Conservation (phyloP, 306 rosid genomes). For the Acacia crassicarpa region DNA sequence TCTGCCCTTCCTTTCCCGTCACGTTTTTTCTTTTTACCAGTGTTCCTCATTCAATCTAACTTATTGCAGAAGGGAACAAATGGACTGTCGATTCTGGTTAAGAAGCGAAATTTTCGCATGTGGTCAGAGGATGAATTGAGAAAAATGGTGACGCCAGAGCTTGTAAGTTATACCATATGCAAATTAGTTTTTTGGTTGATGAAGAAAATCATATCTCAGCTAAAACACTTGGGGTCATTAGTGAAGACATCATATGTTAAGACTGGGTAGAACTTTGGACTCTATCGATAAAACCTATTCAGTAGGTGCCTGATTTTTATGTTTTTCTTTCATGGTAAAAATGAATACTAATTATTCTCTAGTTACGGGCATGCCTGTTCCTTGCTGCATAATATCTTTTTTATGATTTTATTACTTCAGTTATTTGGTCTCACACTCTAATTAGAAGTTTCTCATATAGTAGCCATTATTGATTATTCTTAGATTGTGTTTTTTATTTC, state of each 20-base stretch:
- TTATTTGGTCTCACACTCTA: neutral
- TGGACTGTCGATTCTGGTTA: slow-evolving; percentile 79
- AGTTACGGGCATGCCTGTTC: slow-evolving; percentile 3
- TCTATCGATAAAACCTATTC: slow-evolving; percentile 1
- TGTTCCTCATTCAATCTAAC: slow-evolving; percentile 36
- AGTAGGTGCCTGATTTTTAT: neutral
- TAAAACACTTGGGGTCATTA: slow-evolving; percentile 20
- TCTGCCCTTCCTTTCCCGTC: neutral
- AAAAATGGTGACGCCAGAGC: slow-evolving; percentile 91
- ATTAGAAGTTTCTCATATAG: neutral
- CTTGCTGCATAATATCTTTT: neutral
- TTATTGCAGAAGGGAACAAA: slow-evolving; percentile 66
- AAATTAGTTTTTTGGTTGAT: slow-evolving; percentile 1
- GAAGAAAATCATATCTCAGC: slow-evolving; percentile 12
- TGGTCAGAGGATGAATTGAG: slow-evolving; percentile 80
- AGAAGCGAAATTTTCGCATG: slow-evolving; percentile 82
- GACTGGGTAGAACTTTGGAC: slow-evolving; percentile 4
- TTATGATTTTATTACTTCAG: slow-evolving; percentile 11
- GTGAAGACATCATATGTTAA: slow-evolving; percentile 11
- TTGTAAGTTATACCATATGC: slow-evolving; percentile 57
- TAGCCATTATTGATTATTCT: neutral
- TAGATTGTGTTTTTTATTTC: neutral
- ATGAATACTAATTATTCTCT: neutral
- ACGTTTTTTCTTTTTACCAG: slow-evolving; percentile 26
- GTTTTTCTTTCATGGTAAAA: slow-evolving; percentile 21